Base-by-base conservation (phyloP, 2,329 filamentous ascomycete genomes). In the Hypoxylon sp. region DNA sequence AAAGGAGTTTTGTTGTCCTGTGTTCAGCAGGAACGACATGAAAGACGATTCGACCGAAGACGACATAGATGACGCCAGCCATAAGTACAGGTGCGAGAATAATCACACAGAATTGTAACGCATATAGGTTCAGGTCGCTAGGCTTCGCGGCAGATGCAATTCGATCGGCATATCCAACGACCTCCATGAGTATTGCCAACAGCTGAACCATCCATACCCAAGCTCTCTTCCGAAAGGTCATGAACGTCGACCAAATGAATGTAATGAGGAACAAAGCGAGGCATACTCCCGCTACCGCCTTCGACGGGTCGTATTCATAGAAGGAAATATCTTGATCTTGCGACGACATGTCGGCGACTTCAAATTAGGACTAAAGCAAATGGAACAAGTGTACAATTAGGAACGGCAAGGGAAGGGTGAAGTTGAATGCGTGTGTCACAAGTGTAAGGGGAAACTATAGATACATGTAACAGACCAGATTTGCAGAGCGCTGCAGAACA, bases 61-160 rank as follows among this genome's bases (percentile, higher is more conserved):
- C 70, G 55, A 82, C 75, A 59, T 82, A 82, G 61, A 80, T 77
- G 48, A 76, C 78, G 3, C 78, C 80, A 22, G 80, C 80, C 79
- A 82, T 81, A 25, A 82, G 72, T 2, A 81, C 77, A 0, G 81
- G 80, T 0, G 80, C 77, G 25, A 82, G 75, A 37, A 82, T 77
- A 17, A 81, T 75, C 22, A 81, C 71, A n/a, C 76, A 73, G 60
- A 81, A 81, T 62, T 82, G 80, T 20, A 79, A 63, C 17, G 80
- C 77, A 53, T 78, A 82, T 20, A 77, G 30, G 35, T 50, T 60
- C 30, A 68, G n/a, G 59, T 66, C 42, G 1, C 68, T 71, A 1
- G 70, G 59, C 27, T 80, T 67, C 4, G 71, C 53, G 7, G 76
- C 74, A 0, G 80, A 82, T 37, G 71, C 64, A 30, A 76, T 75